Conservation (phyloP, 2,329 filamentous ascomycete genomes). For the Rhynchosporium graminicola region DNA sequence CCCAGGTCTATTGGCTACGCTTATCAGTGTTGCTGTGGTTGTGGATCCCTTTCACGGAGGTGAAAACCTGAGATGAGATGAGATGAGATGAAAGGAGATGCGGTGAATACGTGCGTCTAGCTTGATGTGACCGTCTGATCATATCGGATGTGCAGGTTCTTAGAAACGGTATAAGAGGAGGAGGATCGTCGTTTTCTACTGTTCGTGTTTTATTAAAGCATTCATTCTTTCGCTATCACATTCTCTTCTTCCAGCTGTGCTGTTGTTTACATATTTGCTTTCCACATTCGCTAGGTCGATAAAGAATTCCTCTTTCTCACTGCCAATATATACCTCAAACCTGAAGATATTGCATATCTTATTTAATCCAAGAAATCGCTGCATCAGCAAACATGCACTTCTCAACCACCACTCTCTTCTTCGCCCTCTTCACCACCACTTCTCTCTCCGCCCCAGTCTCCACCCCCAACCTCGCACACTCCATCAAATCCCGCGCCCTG, state of each 20-base stretch:
- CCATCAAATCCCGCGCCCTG: constrained; percentile 22
- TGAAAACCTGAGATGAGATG: neutral
- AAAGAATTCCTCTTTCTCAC: neutral
- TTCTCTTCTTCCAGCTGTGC: constrained; percentile 22
- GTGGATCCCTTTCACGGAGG: neutral
- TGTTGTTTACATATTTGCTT: constrained; percentile 19
- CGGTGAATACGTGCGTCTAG: neutral
- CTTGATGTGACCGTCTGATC: constrained; percentile 6
- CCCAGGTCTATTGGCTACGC: neutral
- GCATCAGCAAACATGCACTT: constrained; percentile 27
- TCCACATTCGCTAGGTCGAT: constrained; percentile 1
- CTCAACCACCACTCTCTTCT: constrained; percentile 28
- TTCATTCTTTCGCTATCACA: constrained; percentile 14
- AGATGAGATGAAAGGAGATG: neutral
- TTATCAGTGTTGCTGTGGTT: neutral
- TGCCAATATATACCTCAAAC: neutral
- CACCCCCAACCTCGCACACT: neutral
- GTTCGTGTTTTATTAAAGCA: constrained; percentile 17
- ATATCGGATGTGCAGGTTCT: constrained; percentile 14
- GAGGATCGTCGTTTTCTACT: neutral
- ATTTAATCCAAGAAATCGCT: neutral
- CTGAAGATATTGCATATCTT: neutral
- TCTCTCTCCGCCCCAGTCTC: constrained; percentile 17
- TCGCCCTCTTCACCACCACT: constrained; percentile 21
- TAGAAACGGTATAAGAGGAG: constrained; percentile 17